These are phyloP conservation scores for Zasmidium citrigriseum DNA, from an alignment of 2,329 filamentous ascomycete genomes.

Conservation along the genomic window DNA sequence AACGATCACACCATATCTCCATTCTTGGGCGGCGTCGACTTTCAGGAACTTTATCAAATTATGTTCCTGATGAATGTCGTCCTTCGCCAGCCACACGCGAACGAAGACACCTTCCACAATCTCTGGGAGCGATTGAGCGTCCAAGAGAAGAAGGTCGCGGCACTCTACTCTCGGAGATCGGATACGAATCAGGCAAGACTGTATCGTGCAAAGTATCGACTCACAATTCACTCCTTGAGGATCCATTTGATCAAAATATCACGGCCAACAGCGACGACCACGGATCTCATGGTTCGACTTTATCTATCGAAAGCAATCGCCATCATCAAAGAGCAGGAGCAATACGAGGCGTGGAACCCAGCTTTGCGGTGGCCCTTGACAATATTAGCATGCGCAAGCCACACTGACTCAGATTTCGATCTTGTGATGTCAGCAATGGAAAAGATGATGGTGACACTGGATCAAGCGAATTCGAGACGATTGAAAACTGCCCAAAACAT, in stretches of 20 bases:
- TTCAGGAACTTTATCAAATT: conserved; percentile 17
- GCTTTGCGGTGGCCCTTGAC: conserved; percentile 21
- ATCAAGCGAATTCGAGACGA: conserved; percentile 16
- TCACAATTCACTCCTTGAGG: conserved; percentile 9
- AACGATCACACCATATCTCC: conserved; percentile 13
- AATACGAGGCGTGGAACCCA: conserved; percentile 15
- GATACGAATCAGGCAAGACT: neutral
- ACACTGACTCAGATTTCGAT: conserved; percentile 10
- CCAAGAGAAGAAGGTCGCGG: conserved; percentile 6
- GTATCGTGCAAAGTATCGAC: conserved; percentile 18
- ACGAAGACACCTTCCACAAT: neutral
- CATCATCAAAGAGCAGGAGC: conserved; percentile 8
- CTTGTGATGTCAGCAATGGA: conserved; percentile 10
- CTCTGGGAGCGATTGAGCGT: conserved; percentile 5
- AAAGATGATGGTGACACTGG: conserved; percentile 11
- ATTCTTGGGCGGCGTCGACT: conserved; percentile 16
- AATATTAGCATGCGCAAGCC: conserved; percentile 16
- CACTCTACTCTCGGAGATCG: neutral
- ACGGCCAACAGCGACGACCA: neutral
- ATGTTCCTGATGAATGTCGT: conserved; percentile 14
- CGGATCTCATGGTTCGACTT: neutral
- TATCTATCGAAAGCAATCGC: conserved; percentile 6
- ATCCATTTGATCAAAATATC: conserved; percentile 18
- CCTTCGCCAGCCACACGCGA: conserved; percentile 5
- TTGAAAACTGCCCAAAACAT: conserved; percentile 6